Percentiles rank a stretch among this genome's conserved stretches.
Conservation (phyloP, 1,284 basidiomycete genomes). For the Cystobasidiaceae sp. region DNA sequence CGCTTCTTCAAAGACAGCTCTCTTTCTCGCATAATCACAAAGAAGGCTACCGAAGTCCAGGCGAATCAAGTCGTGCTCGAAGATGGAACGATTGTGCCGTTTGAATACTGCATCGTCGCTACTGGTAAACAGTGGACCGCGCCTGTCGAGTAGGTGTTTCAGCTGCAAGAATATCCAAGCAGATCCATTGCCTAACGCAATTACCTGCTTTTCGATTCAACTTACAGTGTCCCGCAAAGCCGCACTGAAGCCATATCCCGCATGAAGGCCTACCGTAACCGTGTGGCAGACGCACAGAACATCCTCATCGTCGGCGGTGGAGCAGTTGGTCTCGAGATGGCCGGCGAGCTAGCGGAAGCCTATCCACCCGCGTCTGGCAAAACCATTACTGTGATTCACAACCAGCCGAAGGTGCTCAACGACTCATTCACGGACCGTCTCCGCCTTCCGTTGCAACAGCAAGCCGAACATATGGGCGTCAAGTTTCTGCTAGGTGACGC, state of each 20-base stretch:
- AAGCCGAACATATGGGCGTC: constrained; percentile 14
- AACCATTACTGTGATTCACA: constrained; percentile 29
- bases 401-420: constrained; percentile 20
- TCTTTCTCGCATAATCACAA: constrained; percentile 8
- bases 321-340: constrained; percentile 30
- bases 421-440: constrained; percentile 11
- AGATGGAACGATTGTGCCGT: constrained; percentile 20
- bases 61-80: constrained; percentile 15
- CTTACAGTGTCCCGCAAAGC: constrained; percentile 9
- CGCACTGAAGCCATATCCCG: constrained; percentile 14
- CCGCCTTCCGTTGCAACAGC: constrained; percentile 6
- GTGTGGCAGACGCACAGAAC: constrained; percentile 15
- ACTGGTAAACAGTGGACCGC: constrained; percentile 26
- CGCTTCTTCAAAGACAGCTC: constrained; percentile 17
- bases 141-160: constrained; percentile 12
- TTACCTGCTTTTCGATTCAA: neutral
- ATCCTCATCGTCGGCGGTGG: constrained; percentile 27
- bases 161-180: neutral
- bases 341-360: constrained; percentile 24
- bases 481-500: constrained; percentile 3
- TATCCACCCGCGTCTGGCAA: constrained; percentile 14
- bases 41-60: constrained; percentile 12
- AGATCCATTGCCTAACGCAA: neutral
- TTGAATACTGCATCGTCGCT: constrained; percentile 22
- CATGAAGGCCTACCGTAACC: constrained; percentile 27